Percentiles rank a stretch among this genome's conserved stretches.
Evolutionary conservation across 225 moss, liverwort and hornwort genomes (phyloP).

Genomic region (Marchantia paleacea): DNA sequence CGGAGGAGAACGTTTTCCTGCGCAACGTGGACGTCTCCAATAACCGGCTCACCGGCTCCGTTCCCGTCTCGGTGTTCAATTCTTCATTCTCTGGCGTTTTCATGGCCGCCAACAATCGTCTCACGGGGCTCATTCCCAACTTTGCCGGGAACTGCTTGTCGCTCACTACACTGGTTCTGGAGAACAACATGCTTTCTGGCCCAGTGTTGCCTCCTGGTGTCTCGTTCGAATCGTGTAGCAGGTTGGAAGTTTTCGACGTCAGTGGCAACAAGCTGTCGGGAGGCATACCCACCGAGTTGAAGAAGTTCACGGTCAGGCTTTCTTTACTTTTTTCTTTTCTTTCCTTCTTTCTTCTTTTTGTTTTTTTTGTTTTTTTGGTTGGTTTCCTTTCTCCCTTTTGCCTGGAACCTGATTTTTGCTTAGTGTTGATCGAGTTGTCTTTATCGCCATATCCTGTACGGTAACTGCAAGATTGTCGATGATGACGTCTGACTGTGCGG

Average conservation of each 20-base stretch:
- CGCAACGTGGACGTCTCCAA: constrained; percentile 19
- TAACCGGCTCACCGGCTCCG: constrained; percentile 22
- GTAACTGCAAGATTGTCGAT: too few relatives aligned
- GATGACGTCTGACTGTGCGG: too few relatives aligned
- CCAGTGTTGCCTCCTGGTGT: constrained; percentile 1
- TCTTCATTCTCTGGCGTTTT: neutral
- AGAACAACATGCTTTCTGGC: constrained; percentile 25
- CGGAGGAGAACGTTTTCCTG: constrained; percentile 11
- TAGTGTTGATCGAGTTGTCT: neutral
- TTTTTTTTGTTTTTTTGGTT: too few relatives aligned
- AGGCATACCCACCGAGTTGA: constrained; percentile 5
- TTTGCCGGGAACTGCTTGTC: neutral
- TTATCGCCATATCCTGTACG: neutral
- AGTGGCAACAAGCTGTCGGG: constrained; percentile 29
- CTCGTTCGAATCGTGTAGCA: neutral
- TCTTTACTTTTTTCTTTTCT: neutral
- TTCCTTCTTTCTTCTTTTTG: neutral
- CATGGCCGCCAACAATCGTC: constrained; percentile 27
- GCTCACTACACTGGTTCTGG: constrained; percentile 19
- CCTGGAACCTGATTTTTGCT: too few relatives aligned
- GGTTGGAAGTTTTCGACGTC: constrained; percentile 27
- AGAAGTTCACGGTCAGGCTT: constrained; percentile 4
- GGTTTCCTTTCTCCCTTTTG: too few relatives aligned
- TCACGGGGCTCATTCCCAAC: constrained; percentile 20
- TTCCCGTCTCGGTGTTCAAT: constrained; percentile 22